phyloP scores from a whole-genome alignment of 1,284 basidiomycete species.

The Microbotryum lychnidis-dioicae region DNA sequence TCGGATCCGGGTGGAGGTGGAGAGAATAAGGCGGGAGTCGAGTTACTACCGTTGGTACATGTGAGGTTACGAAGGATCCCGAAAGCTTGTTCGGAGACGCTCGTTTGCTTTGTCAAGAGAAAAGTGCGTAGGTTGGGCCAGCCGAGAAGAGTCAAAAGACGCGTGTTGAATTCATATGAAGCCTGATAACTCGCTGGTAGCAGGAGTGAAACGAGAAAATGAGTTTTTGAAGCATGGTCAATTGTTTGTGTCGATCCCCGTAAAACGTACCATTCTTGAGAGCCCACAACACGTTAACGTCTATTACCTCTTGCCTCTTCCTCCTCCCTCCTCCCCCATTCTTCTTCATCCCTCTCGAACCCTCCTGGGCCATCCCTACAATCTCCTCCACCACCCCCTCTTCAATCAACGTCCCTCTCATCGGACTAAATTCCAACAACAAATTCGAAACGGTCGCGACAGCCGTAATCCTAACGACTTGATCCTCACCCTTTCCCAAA shows the following conservation, averaged over 20 bases:
- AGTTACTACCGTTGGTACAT: slow-evolving; percentile 22
- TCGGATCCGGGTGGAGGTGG: neutral
- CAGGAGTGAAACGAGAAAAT: neutral
- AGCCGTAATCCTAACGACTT: slow-evolving; percentile 62
- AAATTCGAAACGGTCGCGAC: slow-evolving; percentile 72
- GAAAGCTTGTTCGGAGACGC: slow-evolving; percentile 25
- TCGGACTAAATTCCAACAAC: slow-evolving; percentile 74
- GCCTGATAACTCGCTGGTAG: slow-evolving; percentile 20
- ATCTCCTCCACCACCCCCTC: slow-evolving; percentile 29
- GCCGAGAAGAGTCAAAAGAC: slow-evolving; percentile 20
- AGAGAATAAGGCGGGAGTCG: slow-evolving; percentile 4
- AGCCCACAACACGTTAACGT: slow-evolving; percentile 13
- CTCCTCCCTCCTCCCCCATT: neutral
- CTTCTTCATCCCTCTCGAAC: neutral
- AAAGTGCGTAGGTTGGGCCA: slow-evolving; percentile 28
- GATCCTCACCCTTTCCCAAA: slow-evolving; percentile 50
- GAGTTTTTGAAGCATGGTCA: too few relatives aligned
- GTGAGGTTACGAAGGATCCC: slow-evolving; percentile 33
- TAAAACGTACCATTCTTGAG: slow-evolving; percentile 25
- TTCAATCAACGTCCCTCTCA: slow-evolving; percentile 39
- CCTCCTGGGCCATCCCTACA: slow-evolving; percentile 38
- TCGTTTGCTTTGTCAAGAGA: slow-evolving; percentile 6
- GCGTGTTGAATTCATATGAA: slow-evolving; percentile 26
- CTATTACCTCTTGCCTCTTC: neutral
- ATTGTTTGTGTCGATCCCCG: neutral